Conservation (phyloP, 2,329 filamentous ascomycete species). For the Scedosporium aurantiacum region DNA sequence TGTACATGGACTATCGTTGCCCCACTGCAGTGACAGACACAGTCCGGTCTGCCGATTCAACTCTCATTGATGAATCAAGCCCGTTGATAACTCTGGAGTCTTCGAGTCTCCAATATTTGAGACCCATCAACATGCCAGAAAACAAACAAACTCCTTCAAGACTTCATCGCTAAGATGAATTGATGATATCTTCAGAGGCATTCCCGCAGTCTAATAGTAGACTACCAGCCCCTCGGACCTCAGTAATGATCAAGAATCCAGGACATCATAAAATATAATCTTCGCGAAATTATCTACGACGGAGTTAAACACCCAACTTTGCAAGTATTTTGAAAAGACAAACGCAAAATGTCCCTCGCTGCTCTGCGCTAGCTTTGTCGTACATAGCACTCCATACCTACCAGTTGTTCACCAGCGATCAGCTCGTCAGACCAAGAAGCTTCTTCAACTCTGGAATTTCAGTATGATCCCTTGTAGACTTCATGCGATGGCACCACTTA, state of each 20-base stretch:
- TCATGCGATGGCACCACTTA: conserved; percentile 76
- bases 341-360: not conserved
- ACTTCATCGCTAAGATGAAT: no score
- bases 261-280: not conserved
- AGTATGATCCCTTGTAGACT: conserved; percentile 64
- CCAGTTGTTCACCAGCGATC: not conserved
- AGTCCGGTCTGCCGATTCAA: no score
- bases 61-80: no score
- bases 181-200: no score
- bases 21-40: no score
- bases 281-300: not conserved
- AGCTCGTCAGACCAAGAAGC: conserved; percentile 40
- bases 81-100: no score
- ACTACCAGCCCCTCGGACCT: no score
- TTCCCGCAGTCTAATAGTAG: no score
- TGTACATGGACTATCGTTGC: no score
- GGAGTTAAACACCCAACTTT: not conserved
- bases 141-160: no score
- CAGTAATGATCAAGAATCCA: not conserved
- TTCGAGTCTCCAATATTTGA: no score
- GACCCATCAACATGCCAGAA: no score
- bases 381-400: not conserved
- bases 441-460: conserved; percentile 57
- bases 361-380: not conserved
- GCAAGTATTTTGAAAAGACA: not conserved